Percentiles rank a stretch among this genome's conserved stretches.
phyloP scores from a whole-genome alignment of 164 flowering plant genomes.

The Magnolia kwangsiensis region DNA sequence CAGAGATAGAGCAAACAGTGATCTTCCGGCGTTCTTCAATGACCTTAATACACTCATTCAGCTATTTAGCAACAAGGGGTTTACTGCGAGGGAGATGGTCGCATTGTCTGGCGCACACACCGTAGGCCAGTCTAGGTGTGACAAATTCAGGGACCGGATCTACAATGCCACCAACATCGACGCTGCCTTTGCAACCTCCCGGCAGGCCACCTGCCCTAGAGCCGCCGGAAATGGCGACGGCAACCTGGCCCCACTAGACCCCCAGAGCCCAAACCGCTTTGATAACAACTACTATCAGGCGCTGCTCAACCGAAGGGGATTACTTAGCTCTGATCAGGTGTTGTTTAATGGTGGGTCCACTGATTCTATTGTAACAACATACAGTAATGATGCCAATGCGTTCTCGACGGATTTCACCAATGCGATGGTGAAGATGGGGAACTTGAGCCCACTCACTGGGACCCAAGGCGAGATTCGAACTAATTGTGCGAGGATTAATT shows the following conservation, averaged over 20 bases:
- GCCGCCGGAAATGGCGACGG: not conserved
- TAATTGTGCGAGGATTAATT: not conserved
- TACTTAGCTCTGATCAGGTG: not conserved
- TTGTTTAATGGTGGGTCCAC: slow-evolving; percentile 1
- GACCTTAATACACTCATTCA: not conserved
- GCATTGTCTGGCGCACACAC: slow-evolving; percentile 1
- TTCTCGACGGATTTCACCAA: not conserved
- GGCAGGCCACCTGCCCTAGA: not conserved
- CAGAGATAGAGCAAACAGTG: not conserved
- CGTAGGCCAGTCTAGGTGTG: not conserved
- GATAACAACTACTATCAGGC: slow-evolving; percentile 5
- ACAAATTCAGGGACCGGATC: slow-evolving; percentile 2
- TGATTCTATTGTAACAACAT: not conserved
- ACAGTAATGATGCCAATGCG: not conserved
- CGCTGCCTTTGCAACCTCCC: not conserved
- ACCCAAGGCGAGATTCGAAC: not conserved
- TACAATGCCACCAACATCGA: slow-evolving; percentile 1
- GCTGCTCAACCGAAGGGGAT: not conserved
- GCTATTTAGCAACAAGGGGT: not conserved
- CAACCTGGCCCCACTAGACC: not conserved
- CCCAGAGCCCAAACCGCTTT: not conserved
- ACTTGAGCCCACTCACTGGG: slow-evolving; percentile 6
- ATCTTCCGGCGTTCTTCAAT: not conserved
- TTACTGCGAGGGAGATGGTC: not conserved
- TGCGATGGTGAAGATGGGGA: slow-evolving; percentile 6